Base-by-base conservation (phyloP, 805 yeast genomes). In the Yarrowia sp. region DNA sequence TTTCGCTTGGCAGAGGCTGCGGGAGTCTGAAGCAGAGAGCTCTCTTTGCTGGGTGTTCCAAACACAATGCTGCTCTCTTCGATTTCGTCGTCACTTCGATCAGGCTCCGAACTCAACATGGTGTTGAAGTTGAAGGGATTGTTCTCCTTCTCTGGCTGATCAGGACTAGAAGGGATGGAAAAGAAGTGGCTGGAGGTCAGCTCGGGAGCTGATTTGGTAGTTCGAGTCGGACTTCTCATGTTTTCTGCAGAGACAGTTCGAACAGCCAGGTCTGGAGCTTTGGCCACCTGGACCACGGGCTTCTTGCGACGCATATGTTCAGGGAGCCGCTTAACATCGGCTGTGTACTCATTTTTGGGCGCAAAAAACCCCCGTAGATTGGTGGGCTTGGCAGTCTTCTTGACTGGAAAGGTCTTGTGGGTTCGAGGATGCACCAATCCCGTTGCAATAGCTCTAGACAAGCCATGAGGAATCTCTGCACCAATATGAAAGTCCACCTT, bases 401-500 rank as follows among this genome's bases (percentile, higher is more conserved):
- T 58, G 19, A 30, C 44, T 6, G 49, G 40, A 13, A 58, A 58
- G 13, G 64, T 17, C 50, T 58, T 58, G 50, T 58, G 64, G 5
- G 64, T 58, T 42, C 64, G 38, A 17, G 64, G 64, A 14, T 58
- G 66, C 46, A 61, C 46, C 46, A 46, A n/a, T 2, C 66, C 66
- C 1, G 44, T 46, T 8, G 66, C 66, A 19, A 61, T 47, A 6
- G 55, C 66, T 46, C 66, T 13, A 10, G 55, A 46, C n/a, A 61
- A 5, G 13, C 38, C 43, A 6, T 20, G 36, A 5, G 50, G 58
- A 12, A 67, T 13, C 20, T 49, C 86, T 70, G 79, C 77, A 50
- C 84, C 82, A 10, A 78, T 74, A 20, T 76, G 78, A 38, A 42
- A 46, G 55, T 82, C 73, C 2, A 76, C 72, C 20, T 72, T 72